phyloP scores from a whole-genome alignment of 2,329 filamentous ascomycete species.

The Dothiorella sarmentorum region DNA sequence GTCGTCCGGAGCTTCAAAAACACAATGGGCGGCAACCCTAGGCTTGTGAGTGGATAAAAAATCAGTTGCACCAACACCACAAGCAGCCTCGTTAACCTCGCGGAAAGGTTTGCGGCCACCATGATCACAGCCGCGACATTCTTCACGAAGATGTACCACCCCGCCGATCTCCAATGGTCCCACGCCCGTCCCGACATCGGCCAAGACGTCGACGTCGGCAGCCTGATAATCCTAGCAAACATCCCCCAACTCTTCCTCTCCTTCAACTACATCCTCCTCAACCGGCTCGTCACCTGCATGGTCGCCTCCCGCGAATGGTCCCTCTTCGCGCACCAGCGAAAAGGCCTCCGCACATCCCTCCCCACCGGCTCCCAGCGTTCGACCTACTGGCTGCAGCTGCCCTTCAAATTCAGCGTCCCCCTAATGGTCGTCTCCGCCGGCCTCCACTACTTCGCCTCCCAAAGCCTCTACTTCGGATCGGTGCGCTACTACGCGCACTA shows the following conservation, averaged over 20 bases:
- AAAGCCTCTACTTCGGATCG: constrained; percentile 20
- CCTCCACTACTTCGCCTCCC: constrained; percentile 45
- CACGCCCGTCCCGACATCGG: no score
- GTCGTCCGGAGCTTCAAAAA: background rate
- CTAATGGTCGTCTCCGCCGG: constrained; percentile 31
- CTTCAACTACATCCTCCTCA: constrained; percentile 45
- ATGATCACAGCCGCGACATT: no score
- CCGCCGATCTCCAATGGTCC: background rate
- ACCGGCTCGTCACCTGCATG: constrained; percentile 47
- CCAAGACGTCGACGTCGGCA: no score
- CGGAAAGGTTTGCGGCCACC: no score
- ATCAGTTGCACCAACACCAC: background rate
- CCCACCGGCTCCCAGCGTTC: constrained; percentile 36
- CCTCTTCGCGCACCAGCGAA: constrained; percentile 33
- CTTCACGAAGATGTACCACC: no score
- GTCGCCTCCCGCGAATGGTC: constrained; percentile 41
- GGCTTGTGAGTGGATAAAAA: background rate
- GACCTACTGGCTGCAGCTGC: constrained; percentile 42
- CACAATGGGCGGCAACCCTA: background rate
- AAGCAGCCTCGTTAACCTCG: background rate
- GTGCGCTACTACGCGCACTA: background rate
- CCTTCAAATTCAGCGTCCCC: constrained; percentile 37
- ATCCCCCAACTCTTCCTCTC: constrained; percentile 47
- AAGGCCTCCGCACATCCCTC: constrained; percentile 37
- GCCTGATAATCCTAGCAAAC: constrained; percentile 41